Evolutionary conservation across 208 protist species (phyloP).

Genomic region (Trichomonas tenax): DNA sequence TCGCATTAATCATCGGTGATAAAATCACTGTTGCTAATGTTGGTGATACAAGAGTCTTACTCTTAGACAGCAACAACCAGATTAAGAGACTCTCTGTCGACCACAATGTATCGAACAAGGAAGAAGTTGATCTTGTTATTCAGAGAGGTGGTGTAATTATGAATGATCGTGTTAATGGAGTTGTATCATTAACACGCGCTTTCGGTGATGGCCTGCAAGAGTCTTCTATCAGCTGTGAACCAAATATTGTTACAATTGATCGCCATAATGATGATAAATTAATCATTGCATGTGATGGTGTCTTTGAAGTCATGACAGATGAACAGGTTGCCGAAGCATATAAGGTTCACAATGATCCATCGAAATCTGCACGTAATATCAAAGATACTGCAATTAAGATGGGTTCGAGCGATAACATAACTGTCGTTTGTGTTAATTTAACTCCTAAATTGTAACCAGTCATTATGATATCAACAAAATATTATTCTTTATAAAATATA

Average conservation of each 20-base stretch:
- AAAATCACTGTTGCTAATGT: not conserved
- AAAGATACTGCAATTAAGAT: not conserved
- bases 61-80: not conserved
- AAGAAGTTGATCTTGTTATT: not conserved
- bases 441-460: not conserved
- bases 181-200: not conserved
- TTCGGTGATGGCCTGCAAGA: not conserved
- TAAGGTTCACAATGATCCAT: not conserved
- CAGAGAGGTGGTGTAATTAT: not conserved
- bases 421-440: not conserved
- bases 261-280: not conserved
- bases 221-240: not conserved
- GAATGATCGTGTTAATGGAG: not conserved
- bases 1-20: not conserved
- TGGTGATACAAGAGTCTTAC: not conserved
- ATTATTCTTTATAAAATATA: too few relatives aligned
- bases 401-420: not conserved
- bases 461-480: too few relatives aligned
- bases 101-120: not conserved
- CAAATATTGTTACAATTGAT: not conserved
- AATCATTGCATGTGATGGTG: slow-evolving; percentile 2
- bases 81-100: not conserved
- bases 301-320: not conserved
- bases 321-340: not conserved
- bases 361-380: not conserved